Evolutionary conservation across 108 stramenopile species (phyloP), one percentile per base, ranked within the genome.

Genomic region (Stephanodiscus triporus): DNA sequence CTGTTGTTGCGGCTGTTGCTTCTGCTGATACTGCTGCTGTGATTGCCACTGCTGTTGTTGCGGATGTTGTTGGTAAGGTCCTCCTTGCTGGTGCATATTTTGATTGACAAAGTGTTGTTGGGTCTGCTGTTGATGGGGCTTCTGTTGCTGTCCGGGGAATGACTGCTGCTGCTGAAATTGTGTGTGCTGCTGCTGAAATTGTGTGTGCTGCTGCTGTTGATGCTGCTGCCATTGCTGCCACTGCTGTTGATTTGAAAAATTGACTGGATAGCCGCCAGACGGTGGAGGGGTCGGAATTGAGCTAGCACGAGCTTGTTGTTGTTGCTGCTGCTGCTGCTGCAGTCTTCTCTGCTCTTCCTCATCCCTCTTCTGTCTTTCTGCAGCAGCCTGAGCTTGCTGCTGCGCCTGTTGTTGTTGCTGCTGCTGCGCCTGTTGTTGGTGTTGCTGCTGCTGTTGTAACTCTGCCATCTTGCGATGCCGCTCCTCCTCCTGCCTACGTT

Each of bases 401-500:
- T 70, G 49, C 59, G 71, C 14, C 20, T 57, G 56, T 17, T 29
- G 78, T 58, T 70, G 67, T 40, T 73, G 75, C 11, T 57, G 43
- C 20, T 77, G 56, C 30, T 57, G 56, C 56, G 11, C 71, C 70
- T 45, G 43, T 16, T 45, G 43, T 6, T 57, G 56, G 30, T 64
- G 34, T 69, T 70, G 49, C 58, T 57, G 56, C 56, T 29, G 78
- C 70, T 70, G 67, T 40, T 80, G 75, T n/a, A 65, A 45, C 40
- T 77, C 76, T 26, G 54, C 68, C 19, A 70, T 34, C 37, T 73
- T 73, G 34, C 73, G 66, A 48, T 37, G 60, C n/a, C 74, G 74
- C 34, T 78, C 74, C 54, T 85, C 82, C 54, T 83, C 84, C 58
- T 83, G 85, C 65, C 74, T 58, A 2, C 51, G 58, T n/a, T 70